Conservation (phyloP, 2,329 filamentous ascomycete genomes). For the Pseudogymnoascus sp. region DNA sequence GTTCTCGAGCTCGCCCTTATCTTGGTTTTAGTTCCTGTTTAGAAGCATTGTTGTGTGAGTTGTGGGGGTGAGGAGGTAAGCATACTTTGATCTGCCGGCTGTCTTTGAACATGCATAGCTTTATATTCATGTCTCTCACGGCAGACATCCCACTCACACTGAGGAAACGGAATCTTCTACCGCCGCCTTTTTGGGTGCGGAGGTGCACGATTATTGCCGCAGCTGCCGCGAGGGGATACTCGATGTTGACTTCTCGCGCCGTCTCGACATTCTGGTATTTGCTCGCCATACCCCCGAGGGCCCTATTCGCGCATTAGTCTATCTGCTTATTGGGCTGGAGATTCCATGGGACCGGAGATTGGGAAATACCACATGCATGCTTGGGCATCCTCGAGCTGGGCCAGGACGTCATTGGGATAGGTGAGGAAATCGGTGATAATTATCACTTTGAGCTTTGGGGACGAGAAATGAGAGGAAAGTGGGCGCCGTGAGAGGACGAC, state of each 20-base stretch:
- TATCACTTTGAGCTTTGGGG: slow-evolving; percentile 45
- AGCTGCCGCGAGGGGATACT: background rate
- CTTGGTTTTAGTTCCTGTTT: slow-evolving; percentile 13
- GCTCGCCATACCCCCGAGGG: background rate
- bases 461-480: slow-evolving; percentile 36
- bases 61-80: background rate
- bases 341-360: background rate
- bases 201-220: background rate
- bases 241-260: background rate
- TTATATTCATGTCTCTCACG: background rate
- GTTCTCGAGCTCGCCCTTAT: slow-evolving; percentile 7
- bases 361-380: slow-evolving; percentile 15
- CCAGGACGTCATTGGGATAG: slow-evolving; percentile 41
- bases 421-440: slow-evolving; percentile 46
- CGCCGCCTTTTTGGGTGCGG: background rate
- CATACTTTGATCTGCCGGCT: background rate
- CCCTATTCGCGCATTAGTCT: slow-evolving; percentile 10
- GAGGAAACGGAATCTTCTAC: background rate
- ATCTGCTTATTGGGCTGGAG: background rate
- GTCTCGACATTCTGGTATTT: background rate
- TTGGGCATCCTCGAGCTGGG: slow-evolving; percentile 36
- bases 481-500: slow-evolving; percentile 45
- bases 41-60: slow-evolving; percentile 15
- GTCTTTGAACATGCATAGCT: background rate
- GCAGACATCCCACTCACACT: background rate